Base-by-base conservation (phyloP, 768 basidiomycete genomes). In the Hemileccinum rubropunctum region DNA sequence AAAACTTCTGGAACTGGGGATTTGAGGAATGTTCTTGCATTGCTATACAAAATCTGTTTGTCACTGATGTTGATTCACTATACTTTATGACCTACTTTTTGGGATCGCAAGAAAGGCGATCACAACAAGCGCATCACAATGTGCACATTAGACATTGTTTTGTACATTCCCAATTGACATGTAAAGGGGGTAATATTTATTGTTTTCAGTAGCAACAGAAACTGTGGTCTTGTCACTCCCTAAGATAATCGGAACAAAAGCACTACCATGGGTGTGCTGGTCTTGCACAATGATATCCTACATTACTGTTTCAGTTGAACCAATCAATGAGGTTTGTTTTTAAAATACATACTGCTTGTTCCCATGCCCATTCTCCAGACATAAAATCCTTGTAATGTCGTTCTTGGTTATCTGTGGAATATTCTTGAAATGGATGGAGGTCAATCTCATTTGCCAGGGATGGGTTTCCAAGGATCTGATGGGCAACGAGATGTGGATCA, bases 381-480 rank as follows among this genome's bases (percentile, higher is more conserved):
- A n/a, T n/a, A n/a, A n/a, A n/a, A n/a, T n/a, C n/a, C n/a, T n/a
- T 34, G 20, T 33, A 61, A 18, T 45, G 53, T 2, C 47, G 51
- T 7, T 49, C 23, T 3, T 48, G 26, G 4, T 44, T 47, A 6
- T 56, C 30, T 5, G 30, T 27, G 3, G 47, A 47, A 32, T 52
- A 60, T 37, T 63, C 56, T 14, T 21, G 23, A 27, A 50, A 60
- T 4, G 56, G 61, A 4, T 30, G 15, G 13, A 45, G 50, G 44
- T 69, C 59, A 11, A 63, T 57, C 20, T 59, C 51, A 5, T 45
- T 30, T 1, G 33, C 47, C 26, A 62, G 64, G 28, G 60, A 57
- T 3, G 59, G 61, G 39, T 63, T 69, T 1, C 37, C 30, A 1
- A 67, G 57, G 43, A 60, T 52, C n/a, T 59, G 53, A 2, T 55